Evolutionary conservation across 495 filamentous ascomycete species (phyloP).

Genomic region (Penicillium chermesinum): DNA sequence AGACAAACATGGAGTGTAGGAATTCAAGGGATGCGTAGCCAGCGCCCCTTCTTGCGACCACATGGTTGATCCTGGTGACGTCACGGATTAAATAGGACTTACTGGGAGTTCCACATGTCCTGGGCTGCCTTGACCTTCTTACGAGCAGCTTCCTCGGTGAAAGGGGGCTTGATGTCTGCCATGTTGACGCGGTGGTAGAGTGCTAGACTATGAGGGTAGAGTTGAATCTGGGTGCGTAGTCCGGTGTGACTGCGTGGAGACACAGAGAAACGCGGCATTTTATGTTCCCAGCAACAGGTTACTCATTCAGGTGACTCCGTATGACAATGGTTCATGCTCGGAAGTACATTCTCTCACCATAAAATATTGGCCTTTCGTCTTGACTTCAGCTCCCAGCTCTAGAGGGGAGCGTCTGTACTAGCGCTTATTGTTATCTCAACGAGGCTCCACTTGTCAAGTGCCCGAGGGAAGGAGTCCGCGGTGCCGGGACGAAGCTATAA

Average conservation of each 20-base stretch:
- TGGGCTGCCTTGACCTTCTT: conserved; percentile 85
- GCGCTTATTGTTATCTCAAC: no score
- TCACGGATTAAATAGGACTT: conserved; percentile 12
- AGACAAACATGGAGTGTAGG: conserved; percentile 13
- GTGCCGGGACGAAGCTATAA: neutral
- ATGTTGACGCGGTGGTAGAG: conserved; percentile 37
- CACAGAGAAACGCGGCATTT: no score
- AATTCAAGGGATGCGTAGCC: conserved; percentile 29
- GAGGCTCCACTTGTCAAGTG: neutral
- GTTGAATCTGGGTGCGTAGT: no score
- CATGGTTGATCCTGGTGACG: conserved; percentile 12
- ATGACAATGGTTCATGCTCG: no score
- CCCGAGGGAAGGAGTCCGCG: neutral
- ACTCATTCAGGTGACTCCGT: no score
- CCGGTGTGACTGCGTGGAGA: no score
- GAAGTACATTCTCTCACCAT: no score
- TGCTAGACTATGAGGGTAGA: no score
- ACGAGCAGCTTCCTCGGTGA: conserved; percentile 66
- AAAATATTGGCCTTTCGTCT: no score
- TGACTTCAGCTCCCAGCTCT: no score
- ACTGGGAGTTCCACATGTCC: conserved; percentile 80
- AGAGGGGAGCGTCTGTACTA: no score
- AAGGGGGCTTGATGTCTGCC: conserved; percentile 66
- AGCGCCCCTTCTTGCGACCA: conserved; percentile 15
- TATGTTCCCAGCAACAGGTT: no score